These are phyloP conservation scores for Trichoderma endophyticum DNA, from an alignment of 2,329 filamentous ascomycete species.

Conservation along the genomic window DNA sequence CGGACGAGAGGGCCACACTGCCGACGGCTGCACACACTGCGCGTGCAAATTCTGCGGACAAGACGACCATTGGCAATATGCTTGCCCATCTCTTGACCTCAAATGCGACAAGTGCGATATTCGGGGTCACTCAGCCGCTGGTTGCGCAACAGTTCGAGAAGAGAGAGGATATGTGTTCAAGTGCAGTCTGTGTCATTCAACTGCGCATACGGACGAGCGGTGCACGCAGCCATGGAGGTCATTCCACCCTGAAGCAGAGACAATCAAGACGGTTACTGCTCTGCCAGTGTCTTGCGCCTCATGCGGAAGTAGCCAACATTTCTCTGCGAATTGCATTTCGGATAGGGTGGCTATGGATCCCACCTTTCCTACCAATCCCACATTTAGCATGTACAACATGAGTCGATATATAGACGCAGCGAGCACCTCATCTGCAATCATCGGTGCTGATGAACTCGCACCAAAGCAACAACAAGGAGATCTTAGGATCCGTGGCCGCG, in stretches of 20 bases:
- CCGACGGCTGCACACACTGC: constrained; percentile 43
- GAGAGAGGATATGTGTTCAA: constrained; percentile 45
- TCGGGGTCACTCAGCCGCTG: constrained; percentile 52
- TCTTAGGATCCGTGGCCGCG: constrained; percentile 35
- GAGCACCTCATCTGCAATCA: constrained; percentile 40
- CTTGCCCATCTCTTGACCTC: constrained; percentile 46
- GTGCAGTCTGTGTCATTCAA: constrained; percentile 59
- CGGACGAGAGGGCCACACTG: constrained; percentile 46
- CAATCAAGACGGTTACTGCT: constrained; percentile 46
- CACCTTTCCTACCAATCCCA: constrained; percentile 34
- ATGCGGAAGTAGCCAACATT: constrained; percentile 56
- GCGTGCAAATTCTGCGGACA: constrained; percentile 49
- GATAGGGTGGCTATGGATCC: not conserved
- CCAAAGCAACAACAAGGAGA: constrained; percentile 26
- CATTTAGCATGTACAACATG: constrained; percentile 52
- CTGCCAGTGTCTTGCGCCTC: constrained; percentile 54
- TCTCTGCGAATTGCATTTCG: constrained; percentile 52
- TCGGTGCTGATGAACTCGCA: constrained; percentile 28
- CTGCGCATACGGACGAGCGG: constrained; percentile 55
- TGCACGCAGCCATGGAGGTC: constrained; percentile 62
- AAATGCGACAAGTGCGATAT: constrained; percentile 61
- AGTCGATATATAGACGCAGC: constrained; percentile 48
- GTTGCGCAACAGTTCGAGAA: constrained; percentile 56
- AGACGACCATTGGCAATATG: constrained; percentile 45
- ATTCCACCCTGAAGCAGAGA: constrained; percentile 42